phyloP scores from a whole-genome alignment of 23 red algal genomes.

The Cyanidiococcus yangmingshanensis region DNA sequence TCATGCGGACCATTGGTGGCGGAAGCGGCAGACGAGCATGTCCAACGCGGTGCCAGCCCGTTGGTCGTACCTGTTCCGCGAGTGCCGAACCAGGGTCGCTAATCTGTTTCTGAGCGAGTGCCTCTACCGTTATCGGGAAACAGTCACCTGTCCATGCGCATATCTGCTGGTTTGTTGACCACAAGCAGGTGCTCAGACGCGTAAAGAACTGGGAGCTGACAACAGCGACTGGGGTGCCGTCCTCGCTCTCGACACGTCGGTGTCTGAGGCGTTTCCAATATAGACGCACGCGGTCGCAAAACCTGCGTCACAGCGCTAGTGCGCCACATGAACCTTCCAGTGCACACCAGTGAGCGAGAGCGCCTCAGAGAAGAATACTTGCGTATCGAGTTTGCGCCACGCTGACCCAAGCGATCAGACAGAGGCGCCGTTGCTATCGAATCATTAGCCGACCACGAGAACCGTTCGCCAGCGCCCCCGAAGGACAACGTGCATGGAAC shows the following conservation, averaged over 20 bases:
- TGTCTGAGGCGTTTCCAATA: not conserved
- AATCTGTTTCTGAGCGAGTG: conserved; percentile 25
- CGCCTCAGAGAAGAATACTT: too few species aligned
- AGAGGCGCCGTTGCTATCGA: too few species aligned
- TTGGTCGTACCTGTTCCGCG: not conserved
- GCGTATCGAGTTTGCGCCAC: too few species aligned
- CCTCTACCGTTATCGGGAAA: conserved; percentile 52
- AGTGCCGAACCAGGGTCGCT: not conserved
- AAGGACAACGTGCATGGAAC: too few species aligned
- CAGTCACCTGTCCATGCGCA: conserved; percentile 67
- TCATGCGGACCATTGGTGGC: conserved; percentile 23
- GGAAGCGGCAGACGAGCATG: not conserved
- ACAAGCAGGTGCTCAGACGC: conserved; percentile 43
- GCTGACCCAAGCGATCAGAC: too few species aligned
- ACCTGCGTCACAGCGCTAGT: not conserved
- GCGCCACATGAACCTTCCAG: too few species aligned
- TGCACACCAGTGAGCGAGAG: too few species aligned
- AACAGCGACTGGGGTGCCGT: not conserved
- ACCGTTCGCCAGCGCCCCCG: too few species aligned
- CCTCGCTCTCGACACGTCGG: not conserved
- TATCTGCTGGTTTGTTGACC: conserved; percentile 77
- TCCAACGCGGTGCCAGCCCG: not conserved
- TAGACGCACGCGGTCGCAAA: not conserved
- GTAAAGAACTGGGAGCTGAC: conserved; percentile 32
- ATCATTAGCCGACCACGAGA: too few species aligned